Conservation (phyloP, 768 basidiomycete genomes). For the Tylopilus sp. region DNA sequence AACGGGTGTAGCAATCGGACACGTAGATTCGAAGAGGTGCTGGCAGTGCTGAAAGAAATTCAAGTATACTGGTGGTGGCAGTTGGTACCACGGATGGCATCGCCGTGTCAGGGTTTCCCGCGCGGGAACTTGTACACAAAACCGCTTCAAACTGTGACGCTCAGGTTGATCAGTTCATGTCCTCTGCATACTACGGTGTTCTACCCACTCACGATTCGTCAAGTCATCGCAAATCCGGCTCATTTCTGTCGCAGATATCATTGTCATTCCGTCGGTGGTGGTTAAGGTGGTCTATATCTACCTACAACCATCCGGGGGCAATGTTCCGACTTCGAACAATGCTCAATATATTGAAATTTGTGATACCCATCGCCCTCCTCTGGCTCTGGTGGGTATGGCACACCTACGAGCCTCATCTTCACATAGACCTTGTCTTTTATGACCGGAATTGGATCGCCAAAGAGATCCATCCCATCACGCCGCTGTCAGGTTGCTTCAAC, state of each 20-base stretch:
- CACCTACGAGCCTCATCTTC: conserved; percentile 63
- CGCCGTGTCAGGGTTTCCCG: too few species aligned
- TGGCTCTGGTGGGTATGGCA: conserved; percentile 39
- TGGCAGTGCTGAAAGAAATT: too few species aligned
- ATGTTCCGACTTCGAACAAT: conserved; percentile 33
- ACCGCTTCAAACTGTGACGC: too few species aligned
- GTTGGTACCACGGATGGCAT: too few species aligned
- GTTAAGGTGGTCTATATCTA: neutral
- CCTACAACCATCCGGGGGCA: neutral
- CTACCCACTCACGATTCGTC: conserved; percentile 6
- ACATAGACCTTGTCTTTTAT: conserved; percentile 83
- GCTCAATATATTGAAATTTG: conserved; percentile 40
- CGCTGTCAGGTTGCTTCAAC: conserved; percentile 75
- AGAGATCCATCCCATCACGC: conserved; percentile 62
- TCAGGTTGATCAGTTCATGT: conserved; percentile 4
- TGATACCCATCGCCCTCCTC: conserved; percentile 34
- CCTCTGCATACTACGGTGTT: conserved; percentile 7
- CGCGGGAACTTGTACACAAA: too few species aligned
- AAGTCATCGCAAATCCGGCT: neutral
- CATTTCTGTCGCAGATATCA: neutral
- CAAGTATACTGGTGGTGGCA: too few species aligned
- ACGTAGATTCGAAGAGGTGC: too few species aligned
- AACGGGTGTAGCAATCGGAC: too few species aligned
- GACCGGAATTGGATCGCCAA: conserved; percentile 66
- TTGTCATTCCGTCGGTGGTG: conserved; percentile 6